Conservation (phyloP, 495 filamentous ascomycete genomes). For the Stereocaulon alpinum region DNA sequence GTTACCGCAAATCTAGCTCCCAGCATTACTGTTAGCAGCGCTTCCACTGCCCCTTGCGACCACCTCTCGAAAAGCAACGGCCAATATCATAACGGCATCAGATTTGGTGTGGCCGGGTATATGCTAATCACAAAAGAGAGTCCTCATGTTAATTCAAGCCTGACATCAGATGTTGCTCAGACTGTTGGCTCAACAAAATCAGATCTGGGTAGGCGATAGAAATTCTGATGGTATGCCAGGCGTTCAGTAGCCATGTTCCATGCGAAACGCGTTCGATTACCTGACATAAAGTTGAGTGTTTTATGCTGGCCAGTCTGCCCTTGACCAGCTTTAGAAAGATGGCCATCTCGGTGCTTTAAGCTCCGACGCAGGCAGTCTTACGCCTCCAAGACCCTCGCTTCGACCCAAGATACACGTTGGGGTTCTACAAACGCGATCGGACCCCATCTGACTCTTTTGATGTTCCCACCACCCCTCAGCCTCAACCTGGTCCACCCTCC, state of each 20-base stretch:
- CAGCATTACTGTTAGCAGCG: background rate
- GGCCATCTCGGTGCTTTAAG: background rate
- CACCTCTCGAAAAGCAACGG: background rate
- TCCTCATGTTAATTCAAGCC: background rate
- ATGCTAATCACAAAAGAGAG: background rate
- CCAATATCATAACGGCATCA: background rate
- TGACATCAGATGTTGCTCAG: conserved; percentile 1
- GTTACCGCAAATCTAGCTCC: too few species aligned
- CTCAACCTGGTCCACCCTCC: conserved; percentile 19
- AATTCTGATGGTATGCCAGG: background rate
- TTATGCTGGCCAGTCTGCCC: background rate
- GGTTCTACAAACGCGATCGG: conserved; percentile 28
- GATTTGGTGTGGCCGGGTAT: background rate
- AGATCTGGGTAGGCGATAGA: background rate
- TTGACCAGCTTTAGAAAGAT: background rate
- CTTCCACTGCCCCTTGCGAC: background rate
- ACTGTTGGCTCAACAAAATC: conserved; percentile 6
- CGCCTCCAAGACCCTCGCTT: conserved; percentile 16
- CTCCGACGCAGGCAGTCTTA: conserved; percentile 15
- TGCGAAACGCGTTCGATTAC: too few species aligned
- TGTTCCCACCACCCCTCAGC: conserved; percentile 19
- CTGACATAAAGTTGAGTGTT: background rate
- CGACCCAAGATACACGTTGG: conserved; percentile 22
- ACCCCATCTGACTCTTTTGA: conserved; percentile 19
- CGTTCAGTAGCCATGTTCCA: too few species aligned